A percentile compares a stretch with the other conserved stretches of the same genome.
phyloP scores from a whole-genome alignment of 208 protist species.

The Leishmania major region DNA sequence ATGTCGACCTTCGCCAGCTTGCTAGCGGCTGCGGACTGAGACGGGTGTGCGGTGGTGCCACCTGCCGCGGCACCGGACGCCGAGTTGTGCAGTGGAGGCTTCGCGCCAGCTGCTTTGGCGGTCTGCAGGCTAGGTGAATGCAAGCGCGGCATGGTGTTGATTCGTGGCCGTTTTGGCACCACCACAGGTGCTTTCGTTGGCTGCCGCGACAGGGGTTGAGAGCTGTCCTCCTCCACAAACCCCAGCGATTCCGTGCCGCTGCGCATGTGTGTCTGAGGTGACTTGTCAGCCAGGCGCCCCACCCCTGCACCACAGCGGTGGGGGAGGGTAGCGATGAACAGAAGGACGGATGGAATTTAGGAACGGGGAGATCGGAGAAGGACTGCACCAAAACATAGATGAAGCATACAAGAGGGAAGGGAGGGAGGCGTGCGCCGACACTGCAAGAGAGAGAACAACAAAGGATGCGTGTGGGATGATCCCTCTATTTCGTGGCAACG shows the following conservation, averaged over 20 bases:
- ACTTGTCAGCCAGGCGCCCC: not conserved
- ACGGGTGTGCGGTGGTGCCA: not conserved
- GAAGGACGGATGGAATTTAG: not conserved
- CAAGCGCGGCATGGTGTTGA: constrained; percentile 12
- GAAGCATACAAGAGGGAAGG: not conserved
- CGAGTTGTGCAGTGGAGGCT: constrained; percentile 17
- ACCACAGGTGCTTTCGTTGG: not conserved
- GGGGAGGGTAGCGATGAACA: not conserved
- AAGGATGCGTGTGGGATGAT: not conserved
- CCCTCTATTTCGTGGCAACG: not conserved
- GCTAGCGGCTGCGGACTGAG: not conserved
- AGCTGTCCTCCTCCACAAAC: constrained; percentile 41
- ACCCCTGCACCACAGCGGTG: not conserved
- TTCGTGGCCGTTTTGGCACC: constrained; percentile 5
- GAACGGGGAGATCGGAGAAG: not conserved
- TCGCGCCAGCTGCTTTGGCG: constrained; percentile 2
- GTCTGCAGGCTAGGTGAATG: not conserved
- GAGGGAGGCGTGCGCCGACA: not conserved
- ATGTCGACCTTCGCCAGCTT: constrained; percentile 1
- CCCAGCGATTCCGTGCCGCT: constrained; percentile 59
- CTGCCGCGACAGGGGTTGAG: not conserved
- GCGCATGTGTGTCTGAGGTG: constrained; percentile 20
- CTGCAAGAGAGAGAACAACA: not conserved
- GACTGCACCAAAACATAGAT: not conserved
- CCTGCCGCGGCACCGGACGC: not conserved